Evolutionary conservation across 1,139 yeast species (phyloP).

Genomic region (Martiniozyma asiatica): DNA sequence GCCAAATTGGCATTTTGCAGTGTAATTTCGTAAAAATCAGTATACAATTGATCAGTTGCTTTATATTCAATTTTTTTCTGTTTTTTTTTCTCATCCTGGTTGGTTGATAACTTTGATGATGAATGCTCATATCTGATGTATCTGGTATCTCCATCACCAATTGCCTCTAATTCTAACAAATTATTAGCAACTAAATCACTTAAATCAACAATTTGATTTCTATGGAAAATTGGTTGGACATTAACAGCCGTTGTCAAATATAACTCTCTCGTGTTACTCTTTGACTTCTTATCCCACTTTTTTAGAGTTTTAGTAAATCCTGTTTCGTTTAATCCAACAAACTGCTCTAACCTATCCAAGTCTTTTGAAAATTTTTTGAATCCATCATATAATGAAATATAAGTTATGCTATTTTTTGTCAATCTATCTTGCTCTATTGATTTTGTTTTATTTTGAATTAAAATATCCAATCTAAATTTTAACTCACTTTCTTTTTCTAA

Average conservation of each 20-base stretch:
- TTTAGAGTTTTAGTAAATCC: conserved; percentile 92
- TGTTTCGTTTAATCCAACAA: conserved; percentile 85
- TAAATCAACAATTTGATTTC: conserved; percentile 73
- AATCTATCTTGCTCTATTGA: conserved; percentile 30
- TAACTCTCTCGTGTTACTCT: conserved; percentile 86
- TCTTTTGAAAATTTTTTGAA: conserved; percentile 85
- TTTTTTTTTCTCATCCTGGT: not conserved
- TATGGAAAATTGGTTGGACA: conserved; percentile 92
- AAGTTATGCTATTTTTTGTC: conserved; percentile 38
- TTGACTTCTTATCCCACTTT: conserved; percentile 96
- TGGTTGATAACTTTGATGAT: not conserved
- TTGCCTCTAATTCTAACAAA: conserved; percentile 73
- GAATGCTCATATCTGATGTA: conserved; percentile 15
- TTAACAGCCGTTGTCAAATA: conserved; percentile 87
- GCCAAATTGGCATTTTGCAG: conserved; percentile 20
- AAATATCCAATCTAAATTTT: conserved; percentile 63
- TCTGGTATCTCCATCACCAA: conserved; percentile 54
- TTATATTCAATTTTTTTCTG: conserved; percentile 6
- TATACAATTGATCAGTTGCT: conserved; percentile 19
- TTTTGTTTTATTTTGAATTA: conserved; percentile 60
- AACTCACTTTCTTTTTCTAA: conserved; percentile 82
- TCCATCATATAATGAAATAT: conserved; percentile 67
- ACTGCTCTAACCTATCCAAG: conserved; percentile 77
- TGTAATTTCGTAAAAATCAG: conserved; percentile 22
- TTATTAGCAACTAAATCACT: conserved; percentile 74